Conservation (phyloP, 495 filamentous ascomycete genomes). For the Trichodelitschia bisporula region DNA sequence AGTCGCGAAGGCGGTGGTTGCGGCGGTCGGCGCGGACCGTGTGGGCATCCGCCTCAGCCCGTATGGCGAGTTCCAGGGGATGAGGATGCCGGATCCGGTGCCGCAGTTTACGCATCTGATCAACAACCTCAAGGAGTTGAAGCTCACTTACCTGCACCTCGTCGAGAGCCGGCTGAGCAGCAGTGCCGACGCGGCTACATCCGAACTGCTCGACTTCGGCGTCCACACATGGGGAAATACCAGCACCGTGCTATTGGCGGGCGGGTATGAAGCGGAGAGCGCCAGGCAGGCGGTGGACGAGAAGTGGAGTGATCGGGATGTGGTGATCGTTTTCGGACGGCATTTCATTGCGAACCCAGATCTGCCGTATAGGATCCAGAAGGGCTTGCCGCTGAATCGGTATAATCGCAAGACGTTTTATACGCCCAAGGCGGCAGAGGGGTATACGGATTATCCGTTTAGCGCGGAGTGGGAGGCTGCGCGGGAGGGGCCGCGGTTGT, state of each 20-base stretch:
- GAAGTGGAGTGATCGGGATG: constrained; percentile 25
- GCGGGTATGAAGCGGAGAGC: constrained; percentile 24
- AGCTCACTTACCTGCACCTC: constrained; percentile 41
- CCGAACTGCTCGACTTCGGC: constrained; percentile 27
- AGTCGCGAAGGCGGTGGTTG: constrained; percentile 32
- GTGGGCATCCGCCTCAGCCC: constrained; percentile 40
- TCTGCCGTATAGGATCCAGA: constrained; percentile 32
- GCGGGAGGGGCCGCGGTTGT: too few species aligned
- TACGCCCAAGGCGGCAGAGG: constrained; percentile 19
- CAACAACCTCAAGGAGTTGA: constrained; percentile 24
- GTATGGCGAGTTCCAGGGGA: constrained; percentile 39
- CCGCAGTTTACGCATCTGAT: constrained; percentile 37
- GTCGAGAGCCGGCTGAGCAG: constrained; percentile 28
- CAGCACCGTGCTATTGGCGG: constrained; percentile 34
- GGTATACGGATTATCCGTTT: constrained; percentile 43
- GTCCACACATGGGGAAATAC: constrained; percentile 24
- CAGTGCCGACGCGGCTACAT: constrained; percentile 18
- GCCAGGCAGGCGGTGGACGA: constrained; percentile 28
- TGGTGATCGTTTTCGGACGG: constrained; percentile 29
- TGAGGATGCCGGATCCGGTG: constrained; percentile 37
- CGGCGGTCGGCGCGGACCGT: constrained; percentile 36
- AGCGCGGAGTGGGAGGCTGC: constrained; percentile 35
- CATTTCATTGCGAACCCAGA: constrained; percentile 51
- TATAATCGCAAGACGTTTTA: constrained; percentile 42
- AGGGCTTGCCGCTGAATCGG: constrained; percentile 26